Conservation (phyloP, 2,329 filamentous ascomycete genomes). For the Ceratocystis eucalypticola region DNA sequence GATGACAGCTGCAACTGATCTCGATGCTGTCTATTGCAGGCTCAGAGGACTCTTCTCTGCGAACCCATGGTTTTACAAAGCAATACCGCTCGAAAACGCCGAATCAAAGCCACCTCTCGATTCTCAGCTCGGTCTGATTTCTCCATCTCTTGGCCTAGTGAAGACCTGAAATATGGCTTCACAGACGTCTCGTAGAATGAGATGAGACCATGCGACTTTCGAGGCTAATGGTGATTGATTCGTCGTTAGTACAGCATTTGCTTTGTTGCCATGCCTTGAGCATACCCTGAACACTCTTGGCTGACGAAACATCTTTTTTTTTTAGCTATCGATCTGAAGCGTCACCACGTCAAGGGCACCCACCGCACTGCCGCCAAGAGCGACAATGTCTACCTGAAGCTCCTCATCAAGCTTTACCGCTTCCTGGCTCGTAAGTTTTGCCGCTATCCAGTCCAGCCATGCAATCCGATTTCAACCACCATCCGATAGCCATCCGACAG, state of each 20-base stretch:
- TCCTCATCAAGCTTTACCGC: conserved; percentile 96
- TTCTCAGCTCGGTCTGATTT: background rate
- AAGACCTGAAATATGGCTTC: conserved; percentile 16
- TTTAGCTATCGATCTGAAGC: conserved; percentile 59
- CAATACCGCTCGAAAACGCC: conserved; percentile 10
- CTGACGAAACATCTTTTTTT: conserved; percentile 26
- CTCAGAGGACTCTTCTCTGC: conserved; percentile 15
- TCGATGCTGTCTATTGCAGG: background rate
- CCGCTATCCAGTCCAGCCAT: background rate
- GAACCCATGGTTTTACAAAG: conserved; percentile 18
- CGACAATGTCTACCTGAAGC: conserved; percentile 94
- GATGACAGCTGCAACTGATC: background rate
- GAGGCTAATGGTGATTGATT: conserved; percentile 19
- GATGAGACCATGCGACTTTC: conserved; percentile 16
- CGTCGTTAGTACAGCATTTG: conserved; percentile 20
- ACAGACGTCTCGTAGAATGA: background rate
- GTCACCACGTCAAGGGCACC: conserved; percentile 54
- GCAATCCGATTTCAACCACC: background rate
- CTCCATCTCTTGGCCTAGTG: background rate
- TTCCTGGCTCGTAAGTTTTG: conserved; percentile 75
- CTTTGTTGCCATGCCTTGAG: conserved; percentile 34
- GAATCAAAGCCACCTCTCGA: conserved; percentile 7
- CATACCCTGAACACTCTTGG: conserved; percentile 36
- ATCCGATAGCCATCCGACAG: background rate
- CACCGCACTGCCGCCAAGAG: conserved; percentile 95